phyloP scores from a whole-genome alignment of 768 basidiomycete species.

The Amanita thiersii region DNA sequence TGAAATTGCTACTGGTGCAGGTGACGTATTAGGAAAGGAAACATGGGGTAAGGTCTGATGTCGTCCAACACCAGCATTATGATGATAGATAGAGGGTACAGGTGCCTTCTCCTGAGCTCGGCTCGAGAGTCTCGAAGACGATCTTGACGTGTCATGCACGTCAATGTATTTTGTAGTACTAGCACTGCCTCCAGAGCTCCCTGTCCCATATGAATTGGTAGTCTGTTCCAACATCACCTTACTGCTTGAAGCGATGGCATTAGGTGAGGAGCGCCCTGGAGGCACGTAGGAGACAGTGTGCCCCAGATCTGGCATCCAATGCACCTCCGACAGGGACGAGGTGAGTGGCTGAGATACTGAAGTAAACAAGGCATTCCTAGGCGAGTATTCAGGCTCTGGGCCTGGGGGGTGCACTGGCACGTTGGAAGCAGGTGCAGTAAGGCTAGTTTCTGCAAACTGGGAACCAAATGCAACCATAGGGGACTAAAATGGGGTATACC shows the following conservation, averaged over 20 bases:
- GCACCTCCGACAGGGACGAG: neutral
- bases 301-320: neutral
- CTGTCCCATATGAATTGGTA: constrained; percentile 3
- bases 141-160: neutral
- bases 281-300: neutral
- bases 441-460: too few species aligned
- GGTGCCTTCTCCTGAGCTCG: neutral
- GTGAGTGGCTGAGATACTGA: too few species aligned
- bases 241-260: constrained; percentile 30
- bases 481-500: too few species aligned
- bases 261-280: constrained; percentile 8
- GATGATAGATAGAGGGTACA: neutral
- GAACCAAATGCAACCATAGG: too few species aligned
- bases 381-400: neutral
- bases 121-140: neutral
- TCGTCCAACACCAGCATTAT: too few species aligned
- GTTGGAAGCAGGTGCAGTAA: too few species aligned
- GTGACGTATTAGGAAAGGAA: too few species aligned
- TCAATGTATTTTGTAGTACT: neutral
- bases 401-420: neutral
- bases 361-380: neutral
- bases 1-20: too few species aligned
- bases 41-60: too few species aligned
- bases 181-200: constrained; percentile 1
- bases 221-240: constrained; percentile 17